Evolutionary conservation across 2,329 filamentous ascomycete species (phyloP).

Genomic region (Gliomastix tumulicola): DNA sequence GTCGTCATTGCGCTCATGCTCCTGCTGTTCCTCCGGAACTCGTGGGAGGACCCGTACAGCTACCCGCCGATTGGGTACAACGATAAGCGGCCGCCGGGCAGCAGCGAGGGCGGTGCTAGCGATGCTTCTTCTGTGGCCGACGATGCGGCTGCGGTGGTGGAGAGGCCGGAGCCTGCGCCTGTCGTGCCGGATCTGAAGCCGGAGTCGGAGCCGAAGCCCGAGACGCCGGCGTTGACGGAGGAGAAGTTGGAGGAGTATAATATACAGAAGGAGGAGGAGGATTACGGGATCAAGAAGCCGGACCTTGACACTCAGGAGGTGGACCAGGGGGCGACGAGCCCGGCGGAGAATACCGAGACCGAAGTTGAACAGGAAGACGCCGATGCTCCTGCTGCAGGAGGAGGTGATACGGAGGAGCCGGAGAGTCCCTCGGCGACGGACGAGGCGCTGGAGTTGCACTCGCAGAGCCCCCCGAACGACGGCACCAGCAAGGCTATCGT

Average conservation of each 20-base stretch:
- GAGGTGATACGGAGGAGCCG: too few species aligned
- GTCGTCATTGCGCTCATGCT: slow-evolving; percentile 47
- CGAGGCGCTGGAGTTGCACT: slow-evolving; percentile 11
- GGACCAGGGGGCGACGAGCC: background rate
- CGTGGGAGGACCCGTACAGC: slow-evolving; percentile 19
- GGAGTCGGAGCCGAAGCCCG: slow-evolving; percentile 7
- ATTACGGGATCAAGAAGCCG: background rate
- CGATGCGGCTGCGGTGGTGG: too few species aligned
- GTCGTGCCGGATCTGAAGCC: too few species aligned
- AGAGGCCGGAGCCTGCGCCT: too few species aligned
- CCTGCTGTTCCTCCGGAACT: slow-evolving; percentile 38
- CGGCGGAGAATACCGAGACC: background rate
- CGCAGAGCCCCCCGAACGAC: slow-evolving; percentile 17
- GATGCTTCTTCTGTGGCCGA: too few species aligned
- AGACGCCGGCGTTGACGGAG: slow-evolving; percentile 5
- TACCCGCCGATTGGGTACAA: slow-evolving; percentile 2
- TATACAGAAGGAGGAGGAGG: slow-evolving; percentile 1
- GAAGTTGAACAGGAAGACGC: slow-evolving; percentile 1
- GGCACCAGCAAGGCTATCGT: slow-evolving; percentile 4
- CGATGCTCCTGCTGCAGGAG: too few species aligned
- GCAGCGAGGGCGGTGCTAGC: too few species aligned
- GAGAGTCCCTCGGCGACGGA: too few species aligned
- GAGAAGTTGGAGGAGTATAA: too few species aligned
- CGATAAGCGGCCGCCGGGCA: slow-evolving; percentile 3
- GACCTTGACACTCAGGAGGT: background rate